phyloP scores from a whole-genome alignment of 1,139 yeast species.

The Kluyveromyces marxianus region DNA sequence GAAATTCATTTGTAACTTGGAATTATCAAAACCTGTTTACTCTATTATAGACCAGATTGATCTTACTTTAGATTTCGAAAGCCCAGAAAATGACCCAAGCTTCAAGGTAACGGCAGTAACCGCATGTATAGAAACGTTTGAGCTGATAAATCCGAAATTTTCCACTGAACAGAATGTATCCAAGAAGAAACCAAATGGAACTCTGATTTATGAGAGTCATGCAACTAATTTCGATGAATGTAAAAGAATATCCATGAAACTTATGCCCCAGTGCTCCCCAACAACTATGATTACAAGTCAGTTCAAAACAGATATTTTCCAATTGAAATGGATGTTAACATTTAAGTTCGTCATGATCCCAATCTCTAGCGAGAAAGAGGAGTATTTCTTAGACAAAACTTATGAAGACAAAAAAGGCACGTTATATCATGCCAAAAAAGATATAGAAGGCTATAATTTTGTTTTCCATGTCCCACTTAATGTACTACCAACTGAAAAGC shows the following conservation, averaged over 20 bases:
- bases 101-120: constrained; percentile 28
- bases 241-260: constrained; percentile 22
- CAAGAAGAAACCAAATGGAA: constrained; percentile 15
- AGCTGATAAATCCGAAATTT: constrained; percentile 27
- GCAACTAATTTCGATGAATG: constrained; percentile 25
- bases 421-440: constrained; percentile 26
- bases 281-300: constrained; percentile 29
- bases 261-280: constrained; percentile 30
- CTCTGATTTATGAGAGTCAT: constrained; percentile 26
- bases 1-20: constrained; percentile 26
- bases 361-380: constrained; percentile 9
- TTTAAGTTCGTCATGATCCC: constrained; percentile 29
- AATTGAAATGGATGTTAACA: constrained; percentile 31
- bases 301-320: constrained; percentile 33
- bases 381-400: constrained; percentile 16
- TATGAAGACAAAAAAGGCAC: constrained; percentile 30
- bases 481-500: constrained; percentile 29
- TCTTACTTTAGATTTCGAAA: constrained; percentile 30
- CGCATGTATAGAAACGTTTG: constrained; percentile 28
- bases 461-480: constrained; percentile 31
- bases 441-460: constrained; percentile 32
- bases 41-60: constrained; percentile 45
- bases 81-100: neutral
- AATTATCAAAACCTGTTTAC: constrained; percentile 38
- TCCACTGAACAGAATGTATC: constrained; percentile 13